These are phyloP conservation scores for Penicillium sp. DNA, from an alignment of 2,329 filamentous ascomycete species.

Conservation along the genomic window DNA sequence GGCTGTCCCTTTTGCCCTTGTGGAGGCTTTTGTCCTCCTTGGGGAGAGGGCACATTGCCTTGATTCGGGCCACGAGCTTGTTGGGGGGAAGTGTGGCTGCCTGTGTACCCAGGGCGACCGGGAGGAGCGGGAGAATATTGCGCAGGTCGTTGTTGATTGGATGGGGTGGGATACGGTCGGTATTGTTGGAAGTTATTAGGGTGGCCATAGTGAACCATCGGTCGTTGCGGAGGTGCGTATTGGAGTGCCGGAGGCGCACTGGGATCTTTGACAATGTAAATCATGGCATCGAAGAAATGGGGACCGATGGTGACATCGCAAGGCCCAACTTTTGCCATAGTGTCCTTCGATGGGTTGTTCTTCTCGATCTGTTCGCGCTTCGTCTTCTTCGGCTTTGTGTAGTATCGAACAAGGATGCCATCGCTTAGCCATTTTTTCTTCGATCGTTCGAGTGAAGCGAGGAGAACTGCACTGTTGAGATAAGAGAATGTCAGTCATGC, in stretches of 20 bases:
- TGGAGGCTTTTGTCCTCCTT: constrained; percentile 29
- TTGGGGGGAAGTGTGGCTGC: constrained; percentile 22
- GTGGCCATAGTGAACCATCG: constrained; percentile 44
- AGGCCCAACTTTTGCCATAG: constrained; percentile 55
- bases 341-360: constrained; percentile 51
- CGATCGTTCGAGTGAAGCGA: constrained; percentile 58
- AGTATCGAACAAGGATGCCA: constrained; percentile 57
- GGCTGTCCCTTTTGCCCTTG: constrained; percentile 34
- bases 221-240: constrained; percentile 40
- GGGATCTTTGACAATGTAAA: constrained; percentile 56
- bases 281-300: constrained; percentile 59
- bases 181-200: constrained; percentile 43
- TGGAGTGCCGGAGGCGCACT: constrained; percentile 39
- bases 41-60: constrained; percentile 23
- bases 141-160: constrained; percentile 29
- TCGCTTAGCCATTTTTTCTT: constrained; percentile 57
- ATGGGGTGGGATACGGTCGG: constrained; percentile 37
- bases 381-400: constrained; percentile 57
- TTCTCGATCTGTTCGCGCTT: constrained; percentile 50
- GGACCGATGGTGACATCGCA: constrained; percentile 62
- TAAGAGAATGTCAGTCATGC: constrained; percentile 17
- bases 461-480: constrained; percentile 52
- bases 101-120: constrained; percentile 27
- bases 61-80: constrained; percentile 23
- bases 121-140: constrained; percentile 28